Percentiles rank a stretch among this genome's conserved stretches.
Conservation (phyloP, 2,329 filamentous ascomycete species). For the Pseudomassariella vexata region DNA sequence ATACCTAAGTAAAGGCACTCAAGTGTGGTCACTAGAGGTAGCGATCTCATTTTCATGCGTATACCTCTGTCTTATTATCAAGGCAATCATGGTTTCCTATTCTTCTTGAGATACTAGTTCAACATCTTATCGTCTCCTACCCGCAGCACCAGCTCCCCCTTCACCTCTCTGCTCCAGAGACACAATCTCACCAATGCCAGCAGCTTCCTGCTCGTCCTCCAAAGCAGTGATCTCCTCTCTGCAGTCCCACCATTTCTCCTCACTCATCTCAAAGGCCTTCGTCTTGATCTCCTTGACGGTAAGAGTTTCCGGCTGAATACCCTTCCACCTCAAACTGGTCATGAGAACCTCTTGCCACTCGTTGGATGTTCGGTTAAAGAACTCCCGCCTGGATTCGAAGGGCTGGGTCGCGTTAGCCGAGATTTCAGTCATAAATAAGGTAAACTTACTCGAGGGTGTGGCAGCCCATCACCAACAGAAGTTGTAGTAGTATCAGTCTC, state of each 20-base stretch:
- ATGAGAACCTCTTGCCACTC: constrained; percentile 89
- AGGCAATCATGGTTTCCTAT: no score
- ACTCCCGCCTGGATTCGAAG: constrained; percentile 86
- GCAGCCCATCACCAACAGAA: constrained; percentile 66
- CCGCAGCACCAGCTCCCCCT: constrained; percentile 41
- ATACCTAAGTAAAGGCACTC: no score
- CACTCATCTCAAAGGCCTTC: constrained; percentile 81
- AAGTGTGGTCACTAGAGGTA: no score
- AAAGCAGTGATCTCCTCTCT: constrained; percentile 86
- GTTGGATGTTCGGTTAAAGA: constrained; percentile 80
- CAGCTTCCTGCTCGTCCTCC: constrained; percentile 94
- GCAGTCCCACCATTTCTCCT: constrained; percentile 98
- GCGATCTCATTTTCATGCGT: no score
- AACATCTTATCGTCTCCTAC: constrained; percentile 22
- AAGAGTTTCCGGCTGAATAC: constrained; percentile 60
- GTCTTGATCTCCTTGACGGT: constrained; percentile 89
- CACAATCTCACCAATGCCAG: constrained; percentile 91
- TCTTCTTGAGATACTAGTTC: no score
- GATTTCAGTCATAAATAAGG: no score
- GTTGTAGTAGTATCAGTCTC: constrained; percentile 39
- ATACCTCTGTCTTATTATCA: no score
- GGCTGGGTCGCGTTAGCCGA: no score
- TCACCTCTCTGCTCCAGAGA: constrained; percentile 71
- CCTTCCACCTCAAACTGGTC: constrained; percentile 65
- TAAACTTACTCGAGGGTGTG: constrained; percentile 63